phyloP scores from a whole-genome alignment of 257 asterid species.

The Primulina eburnea region DNA sequence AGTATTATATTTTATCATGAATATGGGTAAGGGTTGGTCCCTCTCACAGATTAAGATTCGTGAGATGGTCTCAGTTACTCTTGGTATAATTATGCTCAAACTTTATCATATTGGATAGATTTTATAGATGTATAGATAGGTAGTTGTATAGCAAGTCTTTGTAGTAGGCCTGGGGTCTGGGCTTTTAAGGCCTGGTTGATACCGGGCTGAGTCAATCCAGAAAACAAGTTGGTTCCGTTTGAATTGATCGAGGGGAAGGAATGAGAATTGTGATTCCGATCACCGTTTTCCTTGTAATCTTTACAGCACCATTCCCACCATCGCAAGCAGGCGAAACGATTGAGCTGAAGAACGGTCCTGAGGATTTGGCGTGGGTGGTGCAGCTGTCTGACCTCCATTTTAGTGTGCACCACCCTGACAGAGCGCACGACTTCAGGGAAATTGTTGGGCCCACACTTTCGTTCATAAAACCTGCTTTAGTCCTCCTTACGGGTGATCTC shows the following conservation, averaged over 20 bases:
- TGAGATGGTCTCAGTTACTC: too few relatives aligned
- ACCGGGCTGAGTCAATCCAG: neutral
- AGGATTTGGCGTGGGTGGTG: constrained; percentile 92
- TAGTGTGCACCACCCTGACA: constrained; percentile 83
- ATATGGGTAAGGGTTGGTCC: too few relatives aligned
- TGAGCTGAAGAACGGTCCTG: constrained; percentile 49
- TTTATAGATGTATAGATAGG: too few relatives aligned
- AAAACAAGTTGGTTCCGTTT: neutral
- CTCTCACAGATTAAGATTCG: too few relatives aligned
- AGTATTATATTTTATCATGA: too few relatives aligned
- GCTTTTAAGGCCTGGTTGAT: neutral
- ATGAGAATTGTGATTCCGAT: constrained; percentile 30
- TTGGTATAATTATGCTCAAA: too few relatives aligned
- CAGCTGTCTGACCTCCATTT: constrained; percentile 98
- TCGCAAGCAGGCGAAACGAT: constrained; percentile 31
- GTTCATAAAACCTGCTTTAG: constrained; percentile 82
- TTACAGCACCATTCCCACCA: constrained; percentile 24
- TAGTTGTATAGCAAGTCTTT: too few relatives aligned
- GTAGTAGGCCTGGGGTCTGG: too few relatives aligned
- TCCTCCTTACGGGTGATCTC: constrained; percentile 94
- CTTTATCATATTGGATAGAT: too few relatives aligned
- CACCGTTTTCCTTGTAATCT: constrained; percentile 32
- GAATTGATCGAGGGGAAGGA: neutral
- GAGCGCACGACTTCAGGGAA: constrained; percentile 64
- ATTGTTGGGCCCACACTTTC: constrained; percentile 70